Percentiles rank a stretch among this genome's conserved stretches.
Evolutionary conservation across 306 rosid genomes (phyloP).

Genomic region (Arachis hypogaea): DNA sequence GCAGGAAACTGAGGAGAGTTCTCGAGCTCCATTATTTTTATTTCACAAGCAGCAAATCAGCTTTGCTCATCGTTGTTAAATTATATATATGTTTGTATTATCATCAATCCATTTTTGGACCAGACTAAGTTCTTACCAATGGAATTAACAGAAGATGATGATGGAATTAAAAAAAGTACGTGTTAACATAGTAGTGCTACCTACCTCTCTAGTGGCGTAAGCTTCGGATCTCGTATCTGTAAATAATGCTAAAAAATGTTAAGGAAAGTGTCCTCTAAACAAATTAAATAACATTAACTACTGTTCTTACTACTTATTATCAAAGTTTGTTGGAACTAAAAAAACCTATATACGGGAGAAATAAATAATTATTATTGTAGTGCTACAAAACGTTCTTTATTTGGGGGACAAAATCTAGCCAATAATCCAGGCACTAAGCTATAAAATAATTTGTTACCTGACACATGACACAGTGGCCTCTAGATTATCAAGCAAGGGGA

Average conservation of each 20-base stretch:
- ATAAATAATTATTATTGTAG: conserved; percentile 25
- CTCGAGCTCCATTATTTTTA: conserved; percentile 35
- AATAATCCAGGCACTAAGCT: neutral
- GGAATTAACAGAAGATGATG: neutral
- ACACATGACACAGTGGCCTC: conserved; percentile 38
- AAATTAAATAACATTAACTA: conserved; percentile 19
- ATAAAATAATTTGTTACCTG: conserved; percentile 21
- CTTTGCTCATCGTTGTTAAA: neutral
- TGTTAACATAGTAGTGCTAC: conserved; percentile 31
- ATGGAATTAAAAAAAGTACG: conserved; percentile 1
- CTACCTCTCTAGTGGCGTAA: conserved; percentile 36
- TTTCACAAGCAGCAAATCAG: conserved; percentile 6
- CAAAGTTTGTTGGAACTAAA: conserved; percentile 60
- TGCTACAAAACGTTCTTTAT: neutral
- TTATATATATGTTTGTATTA: neutral
- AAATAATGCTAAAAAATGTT: conserved; percentile 41
- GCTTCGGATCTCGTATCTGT: conserved; percentile 62
- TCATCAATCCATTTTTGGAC: conserved; percentile 16
- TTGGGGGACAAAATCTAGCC: neutral
- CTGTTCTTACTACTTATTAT: conserved; percentile 29
- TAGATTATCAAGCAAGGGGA: conserved; percentile 36
- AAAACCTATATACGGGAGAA: conserved; percentile 31
- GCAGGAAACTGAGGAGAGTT: conserved; percentile 47
- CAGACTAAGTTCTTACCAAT: conserved; percentile 30
- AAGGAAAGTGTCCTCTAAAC: conserved; percentile 15